Percentiles rank a stretch among this genome's conserved stretches.
phyloP scores from a whole-genome alignment of 345 rosid species.

The Salix suchowensis region DNA sequence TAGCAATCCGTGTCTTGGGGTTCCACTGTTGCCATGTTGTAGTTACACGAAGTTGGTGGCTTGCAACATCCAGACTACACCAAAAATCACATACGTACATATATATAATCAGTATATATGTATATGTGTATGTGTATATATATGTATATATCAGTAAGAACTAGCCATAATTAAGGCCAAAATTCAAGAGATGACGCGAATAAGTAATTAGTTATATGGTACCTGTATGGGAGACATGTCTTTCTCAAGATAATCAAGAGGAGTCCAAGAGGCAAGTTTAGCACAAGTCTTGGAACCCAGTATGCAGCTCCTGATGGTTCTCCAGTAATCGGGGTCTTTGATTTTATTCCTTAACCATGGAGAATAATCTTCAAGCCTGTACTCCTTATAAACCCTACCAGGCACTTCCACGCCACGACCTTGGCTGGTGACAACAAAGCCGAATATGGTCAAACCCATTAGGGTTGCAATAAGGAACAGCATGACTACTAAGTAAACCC shows the following conservation, averaged over 20 bases:
- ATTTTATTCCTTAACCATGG: conserved; percentile 73
- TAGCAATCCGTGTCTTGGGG: conserved; percentile 79
- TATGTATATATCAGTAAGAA: background rate
- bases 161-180: background rate
- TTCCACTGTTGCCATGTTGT: conserved; percentile 45
- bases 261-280: conserved; percentile 69
- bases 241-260: conserved; percentile 62
- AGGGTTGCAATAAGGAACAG: conserved; percentile 57
- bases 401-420: conserved; percentile 74
- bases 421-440: conserved; percentile 67
- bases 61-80: conserved; percentile 89
- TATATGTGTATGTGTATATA: no score
- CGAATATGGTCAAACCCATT: conserved; percentile 64
- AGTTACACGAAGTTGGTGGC: conserved; percentile 84
- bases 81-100: background rate
- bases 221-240: conserved; percentile 85
- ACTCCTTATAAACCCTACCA: conserved; percentile 70
- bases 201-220: background rate
- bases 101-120: background rate
- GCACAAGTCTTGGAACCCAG: conserved; percentile 67
- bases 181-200: background rate
- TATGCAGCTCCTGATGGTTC: conserved; percentile 60
- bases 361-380: conserved; percentile 60
- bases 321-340: conserved; percentile 56
- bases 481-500: conserved; percentile 89